Base-by-base conservation (phyloP, 2,329 filamentous ascomycete genomes). In the Apiospora pterosperma region DNA sequence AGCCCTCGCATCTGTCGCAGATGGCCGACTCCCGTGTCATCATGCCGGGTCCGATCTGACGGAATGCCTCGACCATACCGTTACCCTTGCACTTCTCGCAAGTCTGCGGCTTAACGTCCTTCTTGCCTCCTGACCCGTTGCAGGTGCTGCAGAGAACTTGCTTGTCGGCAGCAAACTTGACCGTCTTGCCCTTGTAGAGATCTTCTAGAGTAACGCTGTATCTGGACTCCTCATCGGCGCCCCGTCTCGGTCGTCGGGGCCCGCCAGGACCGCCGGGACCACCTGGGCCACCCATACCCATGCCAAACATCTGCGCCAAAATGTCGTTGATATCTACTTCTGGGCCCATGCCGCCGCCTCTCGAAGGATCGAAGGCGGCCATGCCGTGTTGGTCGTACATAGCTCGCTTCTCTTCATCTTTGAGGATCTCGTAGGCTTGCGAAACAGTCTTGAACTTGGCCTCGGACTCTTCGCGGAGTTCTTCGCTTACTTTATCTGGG, bases 161-260 rank as follows among this genome's bases (percentile, higher is more conserved):
- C 83, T 98, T 98, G 74, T 94, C 96, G 74, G 92, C 96, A 10
- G 93, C 90, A 77, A 99, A 97, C 80, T 96, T 96, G 75, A 97
- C 96, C 0, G 96, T 97, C 84, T 98, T 97, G 73, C 96, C 96
- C 81, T 97, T 97, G 85, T 98, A 99, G 36, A 99, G 84, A 78
- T 99, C 96, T 77, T 98, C 96, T 66, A 99, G 81, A 2, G 89
- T 91, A 65, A 98, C 92, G 76, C 93, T 90, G 80, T 99, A 98
- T 72, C 92, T 88, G 73, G 97, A 92, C 76, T 97, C 90, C 77
- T 97, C 95, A 70, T 94, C 90, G 62, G 86, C 88, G 58, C 95
- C 93, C 72, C 89, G 91, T 66, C 90, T 84, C 28, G 89, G 89
- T 69, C 85, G 83, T 69, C 82, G 82, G 12, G 88, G 87, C 28